These are phyloP conservation scores for Diplodia intermedia DNA, from an alignment of 2,329 filamentous ascomycete genomes.

Conservation along the genomic window DNA sequence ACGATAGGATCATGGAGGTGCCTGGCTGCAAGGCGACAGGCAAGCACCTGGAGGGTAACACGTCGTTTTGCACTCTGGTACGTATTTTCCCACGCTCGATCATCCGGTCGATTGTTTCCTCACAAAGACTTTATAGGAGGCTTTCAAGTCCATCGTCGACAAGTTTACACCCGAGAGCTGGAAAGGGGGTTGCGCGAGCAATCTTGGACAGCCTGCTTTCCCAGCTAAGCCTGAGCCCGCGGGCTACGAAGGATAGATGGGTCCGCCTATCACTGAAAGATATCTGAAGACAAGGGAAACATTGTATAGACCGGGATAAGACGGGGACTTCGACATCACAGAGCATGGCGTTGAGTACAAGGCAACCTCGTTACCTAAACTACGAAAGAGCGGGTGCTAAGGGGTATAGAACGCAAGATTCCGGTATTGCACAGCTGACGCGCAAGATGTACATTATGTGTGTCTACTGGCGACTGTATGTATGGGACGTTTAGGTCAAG, in stretches of 20 bases:
- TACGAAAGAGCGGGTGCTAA: not conserved
- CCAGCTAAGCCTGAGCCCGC: constrained; percentile 50
- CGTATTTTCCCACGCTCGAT: constrained; percentile 40
- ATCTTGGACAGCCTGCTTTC: constrained; percentile 62
- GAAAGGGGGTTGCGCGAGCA: constrained; percentile 67
- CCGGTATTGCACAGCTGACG: not conserved
- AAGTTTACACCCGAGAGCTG: constrained; percentile 85
- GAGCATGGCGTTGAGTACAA: not conserved
- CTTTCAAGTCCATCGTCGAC: constrained; percentile 92
- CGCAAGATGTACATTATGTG: not conserved
- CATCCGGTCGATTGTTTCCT: not conserved
- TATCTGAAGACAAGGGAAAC: not conserved
- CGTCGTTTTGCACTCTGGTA: constrained; percentile 88
- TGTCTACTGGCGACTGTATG: not conserved
- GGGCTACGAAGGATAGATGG: constrained; percentile 38
- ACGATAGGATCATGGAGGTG: constrained; percentile 80
- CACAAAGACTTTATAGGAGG: constrained; percentile 60
- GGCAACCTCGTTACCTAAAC: not conserved
- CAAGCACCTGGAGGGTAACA: constrained; percentile 85
- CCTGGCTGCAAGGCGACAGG: constrained; percentile 79
- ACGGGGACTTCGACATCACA: not conserved
- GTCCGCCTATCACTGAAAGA: too few species aligned
- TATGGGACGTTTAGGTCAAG: constrained; percentile 56
- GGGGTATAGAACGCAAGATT: not conserved
- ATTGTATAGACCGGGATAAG: not conserved